Evolutionary conservation across 352 stramenopile species (phyloP).

Genomic region (Phytopythium helicoides): DNA sequence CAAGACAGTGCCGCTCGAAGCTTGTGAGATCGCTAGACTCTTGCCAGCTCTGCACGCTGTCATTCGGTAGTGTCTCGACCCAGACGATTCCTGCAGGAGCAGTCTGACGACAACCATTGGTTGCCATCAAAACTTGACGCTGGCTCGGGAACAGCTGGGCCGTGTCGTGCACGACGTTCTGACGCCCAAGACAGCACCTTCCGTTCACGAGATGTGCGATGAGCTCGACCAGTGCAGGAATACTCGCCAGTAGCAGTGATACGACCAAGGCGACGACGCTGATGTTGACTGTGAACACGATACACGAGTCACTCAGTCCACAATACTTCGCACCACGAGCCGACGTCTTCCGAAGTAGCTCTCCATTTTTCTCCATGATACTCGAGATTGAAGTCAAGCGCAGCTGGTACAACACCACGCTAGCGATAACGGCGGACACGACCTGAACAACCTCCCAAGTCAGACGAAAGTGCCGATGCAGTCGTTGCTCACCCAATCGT

Average conservation of each 20-base stretch:
- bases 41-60: neutral
- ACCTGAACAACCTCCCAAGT: slow-evolving; percentile 17
- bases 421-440: slow-evolving; percentile 6
- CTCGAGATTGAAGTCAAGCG: slow-evolving; percentile 10
- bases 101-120: slow-evolving; percentile 2
- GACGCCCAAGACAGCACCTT: no score
- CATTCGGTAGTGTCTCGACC: no score
- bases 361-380: slow-evolving; percentile 19
- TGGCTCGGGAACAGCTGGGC: no score
- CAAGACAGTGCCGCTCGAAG: slow-evolving; percentile 20
- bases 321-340: slow-evolving; percentile 18
- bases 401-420: no score
- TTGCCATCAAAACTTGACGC: no score
- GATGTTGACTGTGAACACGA: slow-evolving; percentile 23
- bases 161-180: no score
- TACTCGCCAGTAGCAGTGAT: slow-evolving; percentile 11
- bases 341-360: slow-evolving; percentile 18
- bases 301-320: slow-evolving; percentile 20
- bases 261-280: slow-evolving; percentile 15
- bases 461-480: slow-evolving; percentile 17
- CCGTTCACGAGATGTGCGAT: no score
- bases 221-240: no score
- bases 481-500: slow-evolving; percentile 14
- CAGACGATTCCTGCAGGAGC: no score
- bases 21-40: slow-evolving; percentile 6